Percentiles rank a stretch among this genome's conserved stretches.
phyloP scores from a whole-genome alignment of 176 grass and related monocot species.

The Zea luxurians region DNA sequence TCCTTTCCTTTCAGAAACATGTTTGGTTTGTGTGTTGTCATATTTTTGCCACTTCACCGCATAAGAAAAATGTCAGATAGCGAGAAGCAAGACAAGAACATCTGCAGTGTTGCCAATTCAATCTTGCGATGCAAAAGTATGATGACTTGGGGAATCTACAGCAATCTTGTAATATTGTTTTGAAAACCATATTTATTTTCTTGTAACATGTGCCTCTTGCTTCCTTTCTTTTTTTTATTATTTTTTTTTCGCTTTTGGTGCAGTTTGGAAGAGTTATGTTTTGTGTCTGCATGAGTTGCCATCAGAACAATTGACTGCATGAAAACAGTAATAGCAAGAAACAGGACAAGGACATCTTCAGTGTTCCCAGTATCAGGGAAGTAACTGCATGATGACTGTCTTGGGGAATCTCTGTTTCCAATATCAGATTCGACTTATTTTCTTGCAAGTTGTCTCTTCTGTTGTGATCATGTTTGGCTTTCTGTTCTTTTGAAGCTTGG shows the following conservation, averaged over 20 bases:
- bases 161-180: background rate
- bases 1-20: background rate
- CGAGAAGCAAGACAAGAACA: conserved; percentile 30
- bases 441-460: background rate
- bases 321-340: background rate
- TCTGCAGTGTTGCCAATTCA: conserved; percentile 32
- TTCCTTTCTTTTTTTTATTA: background rate
- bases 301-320: background rate
- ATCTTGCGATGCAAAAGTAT: conserved; percentile 6
- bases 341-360: background rate
- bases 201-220: background rate
- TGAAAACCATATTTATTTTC: background rate
- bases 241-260: background rate
- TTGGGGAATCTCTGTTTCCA: background rate
- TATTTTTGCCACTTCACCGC: background rate
- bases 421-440: background rate
- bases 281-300: background rate
- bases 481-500: background rate
- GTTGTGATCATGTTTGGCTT: background rate
- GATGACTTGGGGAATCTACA: conserved; percentile 58
- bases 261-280: background rate
- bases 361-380: background rate
- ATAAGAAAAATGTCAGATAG: background rate
- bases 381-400: background rate
- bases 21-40: background rate